Conservation (phyloP, 2,329 filamentous ascomycete genomes). For the Fusarium floridanum region DNA sequence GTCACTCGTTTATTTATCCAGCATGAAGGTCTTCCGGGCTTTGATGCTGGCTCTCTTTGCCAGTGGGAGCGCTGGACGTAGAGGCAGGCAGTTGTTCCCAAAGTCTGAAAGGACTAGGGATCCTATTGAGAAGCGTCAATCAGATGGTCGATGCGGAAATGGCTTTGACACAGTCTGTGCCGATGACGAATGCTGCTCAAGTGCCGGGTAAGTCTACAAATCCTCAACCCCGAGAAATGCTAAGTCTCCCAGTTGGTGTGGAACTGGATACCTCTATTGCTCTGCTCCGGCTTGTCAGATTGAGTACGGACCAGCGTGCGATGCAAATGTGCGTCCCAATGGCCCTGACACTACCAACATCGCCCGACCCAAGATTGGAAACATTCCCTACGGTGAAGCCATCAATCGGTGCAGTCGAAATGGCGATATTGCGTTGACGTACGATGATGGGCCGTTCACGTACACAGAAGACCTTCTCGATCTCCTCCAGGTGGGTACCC, state of each 20-base stretch:
- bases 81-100: not conserved
- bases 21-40: slow-evolving; percentile 29
- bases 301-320: slow-evolving; percentile 70
- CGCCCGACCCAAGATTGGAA: slow-evolving; percentile 65
- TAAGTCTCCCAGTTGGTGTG: slow-evolving; percentile 63
- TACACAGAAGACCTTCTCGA: slow-evolving; percentile 59
- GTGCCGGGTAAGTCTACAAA: slow-evolving; percentile 52
- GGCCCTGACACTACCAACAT: slow-evolving; percentile 68
- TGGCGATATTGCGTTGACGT: slow-evolving; percentile 58
- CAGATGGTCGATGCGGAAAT: slow-evolving; percentile 59
- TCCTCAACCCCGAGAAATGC: not conserved
- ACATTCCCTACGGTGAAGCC: slow-evolving; percentile 66
- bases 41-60: slow-evolving; percentile 18
- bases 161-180: slow-evolving; percentile 52
- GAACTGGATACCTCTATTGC: slow-evolving; percentile 67
- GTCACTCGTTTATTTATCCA: slow-evolving; percentile 35
- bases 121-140: slow-evolving; percentile 34
- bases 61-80: not conserved
- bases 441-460: slow-evolving; percentile 60
- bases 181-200: slow-evolving; percentile 56
- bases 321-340: slow-evolving; percentile 65
- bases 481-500: slow-evolving; percentile 45
- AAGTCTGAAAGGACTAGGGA: not conserved
- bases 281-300: slow-evolving; percentile 72
- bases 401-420: slow-evolving; percentile 57